Evolutionary conservation across 176 grass and related monocot genomes (phyloP), one percentile per base, ranked within the genome.

Genomic region (Pontederia paniculata): DNA sequence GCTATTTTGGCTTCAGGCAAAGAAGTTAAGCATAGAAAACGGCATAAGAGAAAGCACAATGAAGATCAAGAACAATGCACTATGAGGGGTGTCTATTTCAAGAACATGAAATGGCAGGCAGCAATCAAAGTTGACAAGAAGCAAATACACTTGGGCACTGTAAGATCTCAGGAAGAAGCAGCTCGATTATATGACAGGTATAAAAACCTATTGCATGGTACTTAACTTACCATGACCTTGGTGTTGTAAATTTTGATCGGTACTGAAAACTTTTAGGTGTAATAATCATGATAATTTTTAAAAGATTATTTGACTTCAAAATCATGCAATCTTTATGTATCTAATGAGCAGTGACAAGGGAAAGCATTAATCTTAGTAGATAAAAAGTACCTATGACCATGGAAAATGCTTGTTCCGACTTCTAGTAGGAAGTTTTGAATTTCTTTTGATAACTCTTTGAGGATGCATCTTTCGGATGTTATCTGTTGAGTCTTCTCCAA

Each of bases 31-130:
- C 71, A 72, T 21, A 84, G 93, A 77, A 98, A 98, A 23, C 58
- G 80, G 28, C 93, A 98, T 60, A 91, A 72, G 79, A 88, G 86
- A 84, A 98, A 82, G 77, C 93, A 91, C 47, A 82, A 88, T 57
- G 77, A 69, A 48, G 86, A 91, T 68, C 93, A 91, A 73, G 86
- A 88, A 28, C 93, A 80, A 69, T 91, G 86, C 77, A 71, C 72
- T 53, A 98, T 98, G 93, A 85, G 86, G 70, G 93, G 93, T 0
- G 93, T 98, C 2, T 98, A 98, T 77, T 98, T 88, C 66, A 98
- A 98, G 70, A 98, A 98, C 48, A 91, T 91, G 86, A 98, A 98
- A 88, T 98, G 93, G 93, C 93, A 98, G 70, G 93, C 93, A 54
- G 93, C 93, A 67, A 98, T 98, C 68, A 98, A 98, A 77, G 93